Base-by-base conservation (phyloP, 1,139 yeast genomes). In the Pichia cactophila region DNA sequence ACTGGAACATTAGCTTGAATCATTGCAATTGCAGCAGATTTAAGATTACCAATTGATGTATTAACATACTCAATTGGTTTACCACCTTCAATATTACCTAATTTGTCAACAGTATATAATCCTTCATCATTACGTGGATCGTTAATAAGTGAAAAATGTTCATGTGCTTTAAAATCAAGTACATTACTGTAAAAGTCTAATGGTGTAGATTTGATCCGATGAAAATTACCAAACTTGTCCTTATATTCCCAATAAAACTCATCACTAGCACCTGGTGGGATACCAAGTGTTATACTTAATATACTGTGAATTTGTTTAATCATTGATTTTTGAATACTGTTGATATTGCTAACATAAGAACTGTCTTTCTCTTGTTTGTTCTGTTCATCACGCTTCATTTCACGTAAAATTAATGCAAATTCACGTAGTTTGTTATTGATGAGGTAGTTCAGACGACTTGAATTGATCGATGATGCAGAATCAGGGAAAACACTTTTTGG, bases 61-160 rank as follows among this genome's bases (percentile, higher is more conserved):
- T 81, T 81, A 52, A 81, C 81, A 59, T 81, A 81, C 61, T 78
- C 85, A 52, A 81, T 74, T 46, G 77, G 74, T 65, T 78, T 78
- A 31, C 86, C 86, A n/a, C 75, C 80, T 48, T 68, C 71, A 51
- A 81, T 70, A 58, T 81, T 81, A 58, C 80, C 80, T 56, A 81
- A 70, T 53, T 77, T 68, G 57, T 81, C 86, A 49, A 81, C 85
- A 7, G 86, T 80, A 66, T 78, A 81, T 53, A 80, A 69, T 48
- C 71, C 70, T 55, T 77, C 71, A 9, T 61, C 63, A 59, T 81
- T 78, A 69, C 86, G 73, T 39, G 87, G 87, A 62, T 81, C 87
- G 60, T 81, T 69, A 56, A 81, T 74, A 55, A 81, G 69, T 2
- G 85, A 80, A 61, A 79, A 80, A 64, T 75, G 71, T 36, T 67